Evolutionary conservation across 2,329 filamentous ascomycete species (phyloP).

Genomic region (Monosporascus sp.): DNA sequence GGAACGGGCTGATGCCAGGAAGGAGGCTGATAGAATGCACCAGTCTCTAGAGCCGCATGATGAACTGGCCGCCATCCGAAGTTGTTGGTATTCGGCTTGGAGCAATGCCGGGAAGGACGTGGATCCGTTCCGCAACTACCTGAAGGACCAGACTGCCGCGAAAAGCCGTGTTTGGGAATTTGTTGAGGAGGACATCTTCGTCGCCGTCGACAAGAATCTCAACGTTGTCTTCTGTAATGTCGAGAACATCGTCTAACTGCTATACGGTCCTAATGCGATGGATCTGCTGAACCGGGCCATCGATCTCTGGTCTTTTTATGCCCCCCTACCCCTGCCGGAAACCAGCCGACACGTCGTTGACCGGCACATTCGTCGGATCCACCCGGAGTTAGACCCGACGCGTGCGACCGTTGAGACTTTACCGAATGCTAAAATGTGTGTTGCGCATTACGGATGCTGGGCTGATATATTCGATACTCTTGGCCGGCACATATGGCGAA

Average conservation of each 20-base stretch:
- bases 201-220: conserved; percentile 3
- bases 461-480: not conserved
- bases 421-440: conserved; percentile 7
- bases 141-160: not conserved
- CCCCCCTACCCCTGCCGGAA: conserved; percentile 5
- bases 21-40: not conserved
- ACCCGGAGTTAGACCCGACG: conserved; percentile 9
- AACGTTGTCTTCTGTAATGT: conserved; percentile 9
- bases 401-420: conserved; percentile 5
- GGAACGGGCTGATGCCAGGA: not conserved
- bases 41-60: not conserved
- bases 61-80: not conserved
- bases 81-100: not conserved
- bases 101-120: not conserved
- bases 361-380: conserved; percentile 5
- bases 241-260: conserved; percentile 2
- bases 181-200: not conserved
- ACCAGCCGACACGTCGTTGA: conserved; percentile 8
- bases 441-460: conserved; percentile 12
- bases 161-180: not conserved
- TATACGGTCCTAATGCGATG: conserved; percentile 3
- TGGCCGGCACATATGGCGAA: not conserved
- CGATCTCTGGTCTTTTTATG: conserved; percentile 8
- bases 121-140: not conserved
- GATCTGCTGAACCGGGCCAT: conserved; percentile 2